Conservation (phyloP, 2,329 filamentous ascomycete species). For the Cyphellophora europaea region DNA sequence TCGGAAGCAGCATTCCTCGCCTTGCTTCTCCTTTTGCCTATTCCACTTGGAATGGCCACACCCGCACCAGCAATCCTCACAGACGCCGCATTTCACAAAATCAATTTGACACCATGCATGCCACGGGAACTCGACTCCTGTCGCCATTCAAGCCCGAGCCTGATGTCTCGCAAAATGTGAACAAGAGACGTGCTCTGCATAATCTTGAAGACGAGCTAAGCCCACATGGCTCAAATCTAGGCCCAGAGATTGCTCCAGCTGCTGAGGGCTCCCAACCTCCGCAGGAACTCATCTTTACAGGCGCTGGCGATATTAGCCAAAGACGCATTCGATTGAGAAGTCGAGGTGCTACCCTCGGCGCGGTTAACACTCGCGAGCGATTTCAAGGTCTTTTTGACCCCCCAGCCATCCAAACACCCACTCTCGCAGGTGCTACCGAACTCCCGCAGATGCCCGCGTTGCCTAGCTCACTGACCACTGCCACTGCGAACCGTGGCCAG, state of each 20-base stretch:
- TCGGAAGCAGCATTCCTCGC: constrained; percentile 25
- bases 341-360: constrained; percentile 52
- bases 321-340: constrained; percentile 51
- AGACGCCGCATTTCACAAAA: constrained; percentile 24
- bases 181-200: constrained; percentile 50
- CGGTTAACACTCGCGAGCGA: constrained; percentile 41
- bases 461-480: constrained; percentile 12
- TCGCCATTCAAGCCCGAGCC: constrained; percentile 50
- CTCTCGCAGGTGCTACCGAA: constrained; percentile 12
- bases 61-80: constrained; percentile 19
- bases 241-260: constrained; percentile 14
- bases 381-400: constrained; percentile 48
- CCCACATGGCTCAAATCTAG: constrained; percentile 30
- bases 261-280: not conserved
- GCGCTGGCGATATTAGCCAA: constrained; percentile 36
- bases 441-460: constrained; percentile 15
- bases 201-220: constrained; percentile 43
- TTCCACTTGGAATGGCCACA: constrained; percentile 38
- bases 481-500: constrained; percentile 12
- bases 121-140: constrained; percentile 31
- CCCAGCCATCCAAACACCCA: constrained; percentile 21
- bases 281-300: constrained; percentile 17
- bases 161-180: constrained; percentile 36
- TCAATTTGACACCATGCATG: constrained; percentile 35
- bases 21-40: constrained; percentile 41